Conservation (phyloP, 495 filamentous ascomycete genomes). For the Neurospora sp. region DNA sequence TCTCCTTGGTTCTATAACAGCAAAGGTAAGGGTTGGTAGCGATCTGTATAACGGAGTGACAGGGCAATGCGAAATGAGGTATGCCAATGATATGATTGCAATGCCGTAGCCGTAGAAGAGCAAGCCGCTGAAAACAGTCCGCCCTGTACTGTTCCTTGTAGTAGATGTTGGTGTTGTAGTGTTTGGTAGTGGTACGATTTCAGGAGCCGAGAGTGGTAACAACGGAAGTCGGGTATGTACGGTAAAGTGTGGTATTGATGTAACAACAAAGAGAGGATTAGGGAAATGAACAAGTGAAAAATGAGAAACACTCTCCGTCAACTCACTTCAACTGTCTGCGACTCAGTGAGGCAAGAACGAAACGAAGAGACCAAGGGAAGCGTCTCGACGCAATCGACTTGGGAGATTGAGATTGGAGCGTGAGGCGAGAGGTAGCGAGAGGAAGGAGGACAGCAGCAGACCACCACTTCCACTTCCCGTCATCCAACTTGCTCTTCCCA, state of each 20-base stretch:
- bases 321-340: background rate
- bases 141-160: background rate
- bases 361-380: background rate
- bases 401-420: background rate
- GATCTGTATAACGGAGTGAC: background rate
- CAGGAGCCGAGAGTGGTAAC: background rate
- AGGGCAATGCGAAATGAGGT: background rate
- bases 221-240: background rate
- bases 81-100: background rate
- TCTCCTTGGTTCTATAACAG: background rate
- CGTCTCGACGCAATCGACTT: background rate
- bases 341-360: background rate
- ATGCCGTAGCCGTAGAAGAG: background rate
- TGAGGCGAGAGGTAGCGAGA: background rate
- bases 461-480: background rate
- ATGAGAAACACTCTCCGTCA: background rate
- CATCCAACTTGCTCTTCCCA: background rate
- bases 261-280: background rate
- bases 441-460: background rate
- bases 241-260: background rate
- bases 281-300: background rate
- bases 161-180: background rate
- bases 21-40: background rate
- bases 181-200: background rate
- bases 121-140: background rate